Conservation (phyloP, 768 basidiomycete species). For the Leccinum variicolor region DNA sequence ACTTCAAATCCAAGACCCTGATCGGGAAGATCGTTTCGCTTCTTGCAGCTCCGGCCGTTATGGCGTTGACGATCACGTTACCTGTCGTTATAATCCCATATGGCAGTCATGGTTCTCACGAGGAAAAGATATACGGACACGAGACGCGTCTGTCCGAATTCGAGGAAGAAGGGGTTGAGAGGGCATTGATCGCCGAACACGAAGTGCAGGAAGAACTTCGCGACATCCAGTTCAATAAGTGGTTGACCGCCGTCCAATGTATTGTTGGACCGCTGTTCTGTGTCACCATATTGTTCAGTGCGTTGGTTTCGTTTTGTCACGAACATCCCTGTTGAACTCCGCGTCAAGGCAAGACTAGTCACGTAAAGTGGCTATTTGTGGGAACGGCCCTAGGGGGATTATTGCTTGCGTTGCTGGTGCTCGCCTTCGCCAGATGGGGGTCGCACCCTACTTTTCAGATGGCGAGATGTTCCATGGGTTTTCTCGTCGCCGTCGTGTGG, state of each 20-base stretch:
- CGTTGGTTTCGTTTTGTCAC: slow-evolving; percentile 26
- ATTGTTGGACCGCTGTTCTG: slow-evolving; percentile 79
- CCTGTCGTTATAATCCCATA: slow-evolving; percentile 81
- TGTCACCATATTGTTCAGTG: slow-evolving; percentile 73
- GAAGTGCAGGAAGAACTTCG: slow-evolving; percentile 69
- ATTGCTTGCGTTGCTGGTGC: slow-evolving; percentile 50
- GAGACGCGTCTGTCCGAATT: slow-evolving; percentile 60
- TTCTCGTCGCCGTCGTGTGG: slow-evolving; percentile 90
- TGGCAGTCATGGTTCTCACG: slow-evolving; percentile 13
- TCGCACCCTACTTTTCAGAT: slow-evolving; percentile 55
- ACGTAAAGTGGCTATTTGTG: slow-evolving; percentile 50
- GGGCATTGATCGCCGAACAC: slow-evolving; percentile 69
- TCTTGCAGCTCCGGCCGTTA: slow-evolving; percentile 83
- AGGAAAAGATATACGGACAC: slow-evolving; percentile 29
- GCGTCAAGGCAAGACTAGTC: slow-evolving; percentile 31
- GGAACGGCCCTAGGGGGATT: slow-evolving; percentile 55
- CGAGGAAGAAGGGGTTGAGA: slow-evolving; percentile 72
- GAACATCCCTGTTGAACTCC: not conserved
- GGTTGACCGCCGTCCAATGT: slow-evolving; percentile 84
- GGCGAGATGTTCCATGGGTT: slow-evolving; percentile 85
- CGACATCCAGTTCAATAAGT: slow-evolving; percentile 68
- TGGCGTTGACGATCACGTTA: slow-evolving; percentile 82
- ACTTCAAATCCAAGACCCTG: slow-evolving; percentile 66
- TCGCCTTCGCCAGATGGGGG: slow-evolving; percentile 58
- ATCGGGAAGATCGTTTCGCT: slow-evolving; percentile 70